A percentile compares a stretch with the other conserved stretches of the same genome.
Conservation (phyloP, 1,284 basidiomycete species). For the Dichomitus squalens region DNA sequence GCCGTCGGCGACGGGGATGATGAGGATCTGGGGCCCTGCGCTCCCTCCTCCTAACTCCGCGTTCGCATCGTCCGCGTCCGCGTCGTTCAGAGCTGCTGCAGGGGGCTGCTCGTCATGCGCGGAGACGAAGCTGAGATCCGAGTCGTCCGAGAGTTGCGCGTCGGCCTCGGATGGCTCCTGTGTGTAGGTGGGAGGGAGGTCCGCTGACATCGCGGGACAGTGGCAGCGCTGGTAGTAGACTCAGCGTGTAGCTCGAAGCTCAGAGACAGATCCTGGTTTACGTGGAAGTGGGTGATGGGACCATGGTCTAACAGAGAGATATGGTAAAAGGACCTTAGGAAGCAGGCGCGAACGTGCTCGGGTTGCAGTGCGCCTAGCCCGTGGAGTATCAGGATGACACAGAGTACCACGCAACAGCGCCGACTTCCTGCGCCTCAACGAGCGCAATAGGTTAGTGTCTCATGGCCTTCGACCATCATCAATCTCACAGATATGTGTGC, state of each 20-base stretch:
- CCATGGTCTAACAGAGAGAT: neutral
- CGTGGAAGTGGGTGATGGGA: neutral
- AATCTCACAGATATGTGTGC: neutral
- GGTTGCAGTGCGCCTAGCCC: neutral
- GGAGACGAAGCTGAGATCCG: constrained; percentile 20
- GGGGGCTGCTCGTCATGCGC: constrained; percentile 8
- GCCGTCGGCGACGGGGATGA: constrained; percentile 64
- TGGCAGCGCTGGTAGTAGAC: neutral
- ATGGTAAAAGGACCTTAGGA: neutral
- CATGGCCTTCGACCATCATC: neutral
- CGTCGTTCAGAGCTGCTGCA: neutral
- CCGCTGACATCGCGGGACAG: constrained; percentile 28
- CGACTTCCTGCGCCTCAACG: neutral
- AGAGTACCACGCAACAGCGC: neutral
- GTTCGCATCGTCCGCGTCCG: neutral
- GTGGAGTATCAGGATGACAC: neutral
- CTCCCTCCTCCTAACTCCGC: neutral
- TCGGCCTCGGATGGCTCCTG: constrained; percentile 33
- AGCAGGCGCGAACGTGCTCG: constrained; percentile 6
- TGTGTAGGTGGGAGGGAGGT: constrained; percentile 45
- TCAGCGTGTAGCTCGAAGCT: neutral
- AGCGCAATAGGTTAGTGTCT: neutral
- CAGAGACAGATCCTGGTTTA: neutral
- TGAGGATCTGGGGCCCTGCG: constrained; percentile 58
- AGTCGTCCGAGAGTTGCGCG: constrained; percentile 22